Base-by-base conservation (phyloP, 768 basidiomycete species). In the Tylopilus felleus region DNA sequence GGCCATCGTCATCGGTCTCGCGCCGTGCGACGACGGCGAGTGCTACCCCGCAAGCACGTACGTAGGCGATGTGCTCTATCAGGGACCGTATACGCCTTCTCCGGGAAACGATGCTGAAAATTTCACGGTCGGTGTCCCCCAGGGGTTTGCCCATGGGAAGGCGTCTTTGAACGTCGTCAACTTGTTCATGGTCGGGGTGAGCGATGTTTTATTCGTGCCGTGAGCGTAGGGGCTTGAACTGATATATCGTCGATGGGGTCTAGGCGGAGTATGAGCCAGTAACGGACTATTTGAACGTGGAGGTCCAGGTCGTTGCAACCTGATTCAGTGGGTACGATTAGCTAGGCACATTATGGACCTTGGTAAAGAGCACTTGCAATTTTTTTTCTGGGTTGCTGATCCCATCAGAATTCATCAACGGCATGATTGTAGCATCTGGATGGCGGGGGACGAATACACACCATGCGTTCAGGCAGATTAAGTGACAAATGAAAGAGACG, bases 111-210 rank as follows among this genome's bases (percentile, higher is more conserved):
- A 63, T n/a, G 66, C 59, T 33, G 65, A 66, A 47, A 71, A 74
- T 55, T 74, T 70, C 42, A 66, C 71, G 1, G 63, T 74, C 8
- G 53, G 51, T 2, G 45, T 72, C 9, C 68, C 79, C 3, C 3
- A 57, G 19, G 19, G 5, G 2, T 58, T 71, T n/a, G 8, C 57
- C 0, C 41, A 63, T 38, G 74, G 73, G 3, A 10, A 17, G 0
- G 73, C 72, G 13, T 71, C 71, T 45, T 54, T 79, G 42, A 69
- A 67, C 10, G 71, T 73, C 8, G 66, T 69, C 43, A 72, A 75
- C 60, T 56, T 74, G 1, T 61, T 70, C 23, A 59, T 79, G 55
- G 65, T 75, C 21, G 77, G 76, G 52, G 76, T 79, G 57, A 63
- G 75, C 68, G 13, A 13, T 13, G 4, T 36, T 36, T 36, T 3